Percentiles rank a stretch among this genome's conserved stretches.
Evolutionary conservation across 2,329 filamentous ascomycete genomes (phyloP).

Genomic region (Claviceps fusiformis): DNA sequence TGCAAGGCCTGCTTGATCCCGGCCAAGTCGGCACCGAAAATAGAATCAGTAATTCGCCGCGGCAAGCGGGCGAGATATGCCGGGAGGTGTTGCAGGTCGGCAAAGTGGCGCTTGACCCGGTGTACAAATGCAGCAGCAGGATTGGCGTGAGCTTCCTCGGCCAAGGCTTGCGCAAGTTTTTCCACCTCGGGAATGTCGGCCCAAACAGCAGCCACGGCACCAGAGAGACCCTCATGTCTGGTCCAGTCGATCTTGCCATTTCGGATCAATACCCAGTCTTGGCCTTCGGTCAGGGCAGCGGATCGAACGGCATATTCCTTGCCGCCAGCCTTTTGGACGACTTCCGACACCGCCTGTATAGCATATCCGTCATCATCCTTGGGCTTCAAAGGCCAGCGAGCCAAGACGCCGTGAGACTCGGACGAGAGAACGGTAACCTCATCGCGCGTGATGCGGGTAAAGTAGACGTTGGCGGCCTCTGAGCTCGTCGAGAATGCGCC

Average conservation of each 20-base stretch:
- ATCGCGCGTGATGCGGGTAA: conserved; percentile 65
- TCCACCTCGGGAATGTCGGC: conserved; percentile 63
- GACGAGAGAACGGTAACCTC: conserved; percentile 67
- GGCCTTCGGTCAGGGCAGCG: conserved; percentile 51
- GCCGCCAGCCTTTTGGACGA: conserved; percentile 53
- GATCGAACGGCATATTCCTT: conserved; percentile 65
- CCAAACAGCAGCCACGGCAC: conserved; percentile 66
- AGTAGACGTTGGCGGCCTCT: conserved; percentile 71
- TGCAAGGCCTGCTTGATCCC: conserved; percentile 33
- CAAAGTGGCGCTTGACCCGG: conserved; percentile 66
- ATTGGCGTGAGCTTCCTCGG: conserved; percentile 76
- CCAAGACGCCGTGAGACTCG: conserved; percentile 60
- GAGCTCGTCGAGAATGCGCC: conserved; percentile 72
- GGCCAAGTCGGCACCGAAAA: conserved; percentile 42
- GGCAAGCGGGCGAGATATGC: conserved; percentile 59
- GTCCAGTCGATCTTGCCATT: conserved; percentile 74
- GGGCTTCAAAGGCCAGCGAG: conserved; percentile 52
- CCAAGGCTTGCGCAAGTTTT: conserved; percentile 64
- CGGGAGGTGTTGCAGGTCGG: conserved; percentile 66
- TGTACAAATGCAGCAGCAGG: conserved; percentile 73
- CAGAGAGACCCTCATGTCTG: conserved; percentile 69
- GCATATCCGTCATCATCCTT: conserved; percentile 29
- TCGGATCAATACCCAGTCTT: conserved; percentile 71
- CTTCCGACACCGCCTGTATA: conserved; percentile 65
- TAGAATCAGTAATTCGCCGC: conserved; percentile 49